Base-by-base conservation (phyloP, 306 rosid genomes). In the Sindora glabra region DNA sequence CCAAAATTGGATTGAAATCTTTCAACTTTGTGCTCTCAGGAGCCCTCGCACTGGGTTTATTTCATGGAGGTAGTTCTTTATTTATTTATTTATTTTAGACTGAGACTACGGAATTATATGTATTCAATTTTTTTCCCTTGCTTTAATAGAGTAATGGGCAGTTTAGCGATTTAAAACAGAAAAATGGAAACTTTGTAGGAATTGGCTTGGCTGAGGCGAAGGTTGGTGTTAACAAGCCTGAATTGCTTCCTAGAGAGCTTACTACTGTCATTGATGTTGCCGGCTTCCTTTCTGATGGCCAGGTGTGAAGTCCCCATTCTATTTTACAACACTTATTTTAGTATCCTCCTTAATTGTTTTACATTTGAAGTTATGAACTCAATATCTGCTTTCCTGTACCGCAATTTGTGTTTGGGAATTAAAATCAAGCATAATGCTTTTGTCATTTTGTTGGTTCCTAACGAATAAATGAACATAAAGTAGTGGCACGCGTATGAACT, bases 251-350 rank as follows among this genome's bases (percentile, higher is more conserved):
- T 10, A 80, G 80, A 67, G 87, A 81, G 41, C 89, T 86, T 47
- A 88, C 48, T 21, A 68, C 95, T 6, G 95, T 92, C 72, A 78
- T 92, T 74, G 98, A 92, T 72, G 98, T 88, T n/a, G 98, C 96
- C 0, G 95, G 98, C 5, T 92, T 88, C 77, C 96, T 92, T 65
- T 86, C 98, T 10, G 95, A 86, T 61, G 98, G 98, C 44, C 98
- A 88, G 89, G 98, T 88, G 10, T 56, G 30, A 14, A 72, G 40
- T 70, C 39, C 40, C 49, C 38, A 11, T 7, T 11, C 14, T 27
- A 24, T 2, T 37, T 2, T 4, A 5, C 37, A n/a, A n/a, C n/a
- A n/a, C n/a, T n/a, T n/a, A n/a, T n/a, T n/a, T n/a, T n/a, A n/a
- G n/a, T n/a, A n/a, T n/a, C n/a, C n/a, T n/a, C n/a, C n/a, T n/a